Percentiles rank a stretch among this genome's conserved stretches.
phyloP scores from a whole-genome alignment of 2,329 filamentous ascomycete species.

The Xylariaceae sp. region DNA sequence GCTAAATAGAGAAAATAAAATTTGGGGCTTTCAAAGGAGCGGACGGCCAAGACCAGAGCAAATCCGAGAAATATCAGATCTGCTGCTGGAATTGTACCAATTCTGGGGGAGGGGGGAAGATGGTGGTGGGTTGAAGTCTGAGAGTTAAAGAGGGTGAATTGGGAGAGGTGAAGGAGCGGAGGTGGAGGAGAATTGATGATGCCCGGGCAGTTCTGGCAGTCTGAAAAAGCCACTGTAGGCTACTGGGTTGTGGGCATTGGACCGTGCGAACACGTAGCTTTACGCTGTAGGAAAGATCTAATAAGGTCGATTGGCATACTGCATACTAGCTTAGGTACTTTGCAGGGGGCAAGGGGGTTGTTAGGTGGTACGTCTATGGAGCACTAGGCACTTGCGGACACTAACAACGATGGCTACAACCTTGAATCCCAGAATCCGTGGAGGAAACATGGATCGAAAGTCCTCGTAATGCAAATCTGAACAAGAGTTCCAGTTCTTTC shows the following conservation, averaged over 20 bases:
- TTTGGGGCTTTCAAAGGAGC: conserved; percentile 50
- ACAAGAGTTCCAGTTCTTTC: neutral
- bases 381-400: neutral
- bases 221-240: neutral
- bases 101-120: conserved; percentile 27
- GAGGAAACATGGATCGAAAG: neutral
- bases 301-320: neutral
- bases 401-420: neutral
- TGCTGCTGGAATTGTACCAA: conserved; percentile 62
- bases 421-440: neutral
- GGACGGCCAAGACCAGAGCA: conserved; percentile 64
- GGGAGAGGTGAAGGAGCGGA: conserved; percentile 24
- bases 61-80: conserved; percentile 47
- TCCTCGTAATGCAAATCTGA: neutral
- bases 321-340: neutral
- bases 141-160: conserved; percentile 30
- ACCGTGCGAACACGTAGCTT: conserved; percentile 1
- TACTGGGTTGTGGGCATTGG: neutral
- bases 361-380: neutral
- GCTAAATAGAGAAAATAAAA: conserved; percentile 32
- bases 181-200: conserved; percentile 23
- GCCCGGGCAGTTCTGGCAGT: neutral
- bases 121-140: conserved; percentile 36
- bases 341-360: neutral
- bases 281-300: neutral